These are phyloP conservation scores for Coleophoma cylindrospora DNA, from an alignment of 2,329 filamentous ascomycete genomes.

Conservation along the genomic window DNA sequence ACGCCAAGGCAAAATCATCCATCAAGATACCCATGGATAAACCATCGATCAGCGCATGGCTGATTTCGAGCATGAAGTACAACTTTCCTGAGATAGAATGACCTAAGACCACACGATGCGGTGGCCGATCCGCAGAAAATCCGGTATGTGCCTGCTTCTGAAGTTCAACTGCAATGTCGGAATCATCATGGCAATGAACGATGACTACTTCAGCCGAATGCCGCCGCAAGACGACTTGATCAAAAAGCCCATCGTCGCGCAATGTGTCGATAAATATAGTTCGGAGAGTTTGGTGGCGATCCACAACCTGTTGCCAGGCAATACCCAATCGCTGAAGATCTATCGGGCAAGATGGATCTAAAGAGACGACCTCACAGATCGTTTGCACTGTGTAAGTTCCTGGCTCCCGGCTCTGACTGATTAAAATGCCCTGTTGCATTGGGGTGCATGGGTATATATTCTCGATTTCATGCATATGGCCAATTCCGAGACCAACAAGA, in stretches of 20 bases:
- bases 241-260: conserved; percentile 7
- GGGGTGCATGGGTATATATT: conserved; percentile 8
- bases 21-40: neutral
- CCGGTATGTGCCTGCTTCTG: neutral
- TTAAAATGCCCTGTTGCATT: conserved; percentile 9
- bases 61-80: neutral
- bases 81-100: neutral
- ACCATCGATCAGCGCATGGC: neutral
- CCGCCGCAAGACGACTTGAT: conserved; percentile 21
- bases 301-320: conserved; percentile 11
- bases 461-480: conserved; percentile 3
- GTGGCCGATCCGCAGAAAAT: neutral
- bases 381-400: neutral
- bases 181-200: neutral
- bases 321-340: conserved; percentile 14
- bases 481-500: neutral
- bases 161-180: neutral
- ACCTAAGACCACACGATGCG: neutral
- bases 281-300: conserved; percentile 6
- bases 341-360: no score
- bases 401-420: conserved; percentile 4
- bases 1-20: neutral
- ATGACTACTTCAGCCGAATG: neutral
- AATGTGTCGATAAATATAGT: conserved; percentile 16
- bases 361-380: conserved; percentile 6